A percentile compares a stretch with the other conserved stretches of the same genome.
These are phyloP conservation scores for Fereydounia khargensis DNA, from an alignment of 1,284 basidiomycete species.

Conservation along the genomic window DNA sequence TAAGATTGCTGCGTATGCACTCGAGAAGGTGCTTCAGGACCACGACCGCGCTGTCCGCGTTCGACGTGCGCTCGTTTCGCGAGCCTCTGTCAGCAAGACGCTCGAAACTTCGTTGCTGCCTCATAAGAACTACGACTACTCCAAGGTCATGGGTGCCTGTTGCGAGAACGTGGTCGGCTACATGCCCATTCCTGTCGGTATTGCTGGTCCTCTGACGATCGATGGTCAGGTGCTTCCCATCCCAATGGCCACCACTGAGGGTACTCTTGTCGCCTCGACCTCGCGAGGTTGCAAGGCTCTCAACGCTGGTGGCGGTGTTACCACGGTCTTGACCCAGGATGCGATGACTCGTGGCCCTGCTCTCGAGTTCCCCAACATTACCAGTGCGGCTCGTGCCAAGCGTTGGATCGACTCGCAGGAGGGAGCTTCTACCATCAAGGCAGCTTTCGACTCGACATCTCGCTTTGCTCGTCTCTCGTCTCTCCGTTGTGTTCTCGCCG, in stretches of 20 bases:
- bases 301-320: slow-evolving; percentile 91
- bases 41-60: slow-evolving; percentile 82
- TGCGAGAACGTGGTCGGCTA: slow-evolving; percentile 99
- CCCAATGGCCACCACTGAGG: slow-evolving; percentile 99
- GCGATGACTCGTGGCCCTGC: slow-evolving; percentile 98
- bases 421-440: slow-evolving; percentile 74
- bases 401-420: slow-evolving; percentile 84
- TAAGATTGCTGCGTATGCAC: slow-evolving; percentile 87
- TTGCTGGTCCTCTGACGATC: slow-evolving; percentile 90
- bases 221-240: slow-evolving; percentile 84
- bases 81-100: slow-evolving; percentile 78
- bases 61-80: slow-evolving; percentile 85
- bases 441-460: slow-evolving; percentile 84
- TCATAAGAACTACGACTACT: slow-evolving; percentile 85
- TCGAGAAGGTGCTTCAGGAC: slow-evolving; percentile 89
- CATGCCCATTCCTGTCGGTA: slow-evolving; percentile 92
- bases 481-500: slow-evolving; percentile 52
- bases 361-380: slow-evolving; percentile 85
- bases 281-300: slow-evolving; percentile 97
- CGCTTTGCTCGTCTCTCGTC: slow-evolving; percentile 52
- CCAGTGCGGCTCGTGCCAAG: slow-evolving; percentile 77
- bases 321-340: slow-evolving; percentile 87
- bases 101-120: slow-evolving; percentile 83
- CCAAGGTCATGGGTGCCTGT: slow-evolving; percentile 90
- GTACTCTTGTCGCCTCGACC: slow-evolving; percentile 93